Conservation (phyloP, 2,329 filamentous ascomycete genomes). For the Pezicula neosporulosa region DNA sequence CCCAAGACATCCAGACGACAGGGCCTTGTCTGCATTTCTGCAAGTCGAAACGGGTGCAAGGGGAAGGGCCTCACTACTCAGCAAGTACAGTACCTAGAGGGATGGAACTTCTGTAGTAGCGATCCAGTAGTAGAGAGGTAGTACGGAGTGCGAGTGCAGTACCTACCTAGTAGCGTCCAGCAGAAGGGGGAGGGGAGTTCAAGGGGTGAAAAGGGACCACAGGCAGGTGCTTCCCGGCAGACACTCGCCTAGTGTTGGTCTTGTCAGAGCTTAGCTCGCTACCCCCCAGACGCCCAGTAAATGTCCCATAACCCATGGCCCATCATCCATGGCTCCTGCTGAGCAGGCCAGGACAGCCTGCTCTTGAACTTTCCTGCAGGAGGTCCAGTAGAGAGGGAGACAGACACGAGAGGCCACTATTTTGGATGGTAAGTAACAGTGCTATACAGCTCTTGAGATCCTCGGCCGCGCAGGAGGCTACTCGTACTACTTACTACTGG, state of each 20-base stretch:
- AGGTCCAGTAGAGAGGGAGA: too few relatives aligned
- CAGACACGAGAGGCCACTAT: too few relatives aligned
- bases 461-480: too few relatives aligned
- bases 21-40: neutral
- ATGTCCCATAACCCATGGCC: too few relatives aligned
- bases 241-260: neutral
- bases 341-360: neutral
- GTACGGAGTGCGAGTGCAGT: neutral
- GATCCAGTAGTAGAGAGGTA: neutral
- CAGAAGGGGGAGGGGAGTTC: neutral
- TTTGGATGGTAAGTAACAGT: neutral
- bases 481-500: too few relatives aligned
- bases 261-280: neutral
- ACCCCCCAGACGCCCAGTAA: too few relatives aligned
- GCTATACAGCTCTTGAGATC: neutral
- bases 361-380: too few relatives aligned
- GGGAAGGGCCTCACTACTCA: too few relatives aligned
- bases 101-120: too few relatives aligned
- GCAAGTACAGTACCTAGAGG: too few relatives aligned
- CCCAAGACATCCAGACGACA: neutral
- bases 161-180: too few relatives aligned
- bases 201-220: neutral
- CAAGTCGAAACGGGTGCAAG: neutral
- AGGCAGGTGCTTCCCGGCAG: neutral
- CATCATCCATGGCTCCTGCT: neutral